A percentile compares a stretch with the other conserved stretches of the same genome.
These are phyloP conservation scores for Nakazawaea wyomingensis DNA, from an alignment of 805 yeast species.

Conservation along the genomic window DNA sequence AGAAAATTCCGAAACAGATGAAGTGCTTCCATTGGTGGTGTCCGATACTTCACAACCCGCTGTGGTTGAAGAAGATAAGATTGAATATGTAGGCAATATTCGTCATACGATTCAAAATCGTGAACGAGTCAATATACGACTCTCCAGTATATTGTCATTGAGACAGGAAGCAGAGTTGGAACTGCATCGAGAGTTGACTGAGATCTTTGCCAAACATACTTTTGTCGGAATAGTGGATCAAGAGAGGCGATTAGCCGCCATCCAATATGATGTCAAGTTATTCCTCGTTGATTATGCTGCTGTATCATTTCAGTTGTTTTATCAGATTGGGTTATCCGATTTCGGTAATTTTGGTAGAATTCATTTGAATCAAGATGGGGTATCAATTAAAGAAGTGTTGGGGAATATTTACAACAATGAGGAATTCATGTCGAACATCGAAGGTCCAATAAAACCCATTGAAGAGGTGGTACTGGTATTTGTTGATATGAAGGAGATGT, in stretches of 20 bases:
- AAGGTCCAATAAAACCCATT: constrained; percentile 13
- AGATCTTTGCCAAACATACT: constrained; percentile 61
- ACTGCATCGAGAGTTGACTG: constrained; percentile 52
- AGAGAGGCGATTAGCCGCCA: constrained; percentile 62
- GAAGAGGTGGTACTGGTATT: constrained; percentile 24
- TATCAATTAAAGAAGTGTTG: constrained; percentile 34
- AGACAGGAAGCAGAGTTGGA: constrained; percentile 41
- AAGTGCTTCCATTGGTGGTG: too few relatives aligned
- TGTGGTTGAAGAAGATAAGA: background rate
- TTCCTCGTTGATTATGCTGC: constrained; percentile 78
- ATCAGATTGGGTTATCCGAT: constrained; percentile 72
- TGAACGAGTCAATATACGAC: constrained; percentile 36
- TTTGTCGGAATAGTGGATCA: constrained; percentile 83
- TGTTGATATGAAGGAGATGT: constrained; percentile 66
- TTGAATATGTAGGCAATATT: background rate
- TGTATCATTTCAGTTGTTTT: constrained; percentile 62
- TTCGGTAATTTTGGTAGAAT: constrained; percentile 78
- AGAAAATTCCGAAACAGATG: too few relatives aligned
- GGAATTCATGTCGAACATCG: constrained; percentile 11
- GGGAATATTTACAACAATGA: constrained; percentile 28
- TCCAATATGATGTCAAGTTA: constrained; percentile 77
- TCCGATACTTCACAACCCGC: too few relatives aligned
- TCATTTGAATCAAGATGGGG: constrained; percentile 25
- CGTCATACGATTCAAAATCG: constrained; percentile 3
- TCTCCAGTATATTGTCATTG: constrained; percentile 57